These are phyloP conservation scores for Thalia dealbata DNA, from an alignment of 176 grass and related monocot species.

Conservation along the genomic window DNA sequence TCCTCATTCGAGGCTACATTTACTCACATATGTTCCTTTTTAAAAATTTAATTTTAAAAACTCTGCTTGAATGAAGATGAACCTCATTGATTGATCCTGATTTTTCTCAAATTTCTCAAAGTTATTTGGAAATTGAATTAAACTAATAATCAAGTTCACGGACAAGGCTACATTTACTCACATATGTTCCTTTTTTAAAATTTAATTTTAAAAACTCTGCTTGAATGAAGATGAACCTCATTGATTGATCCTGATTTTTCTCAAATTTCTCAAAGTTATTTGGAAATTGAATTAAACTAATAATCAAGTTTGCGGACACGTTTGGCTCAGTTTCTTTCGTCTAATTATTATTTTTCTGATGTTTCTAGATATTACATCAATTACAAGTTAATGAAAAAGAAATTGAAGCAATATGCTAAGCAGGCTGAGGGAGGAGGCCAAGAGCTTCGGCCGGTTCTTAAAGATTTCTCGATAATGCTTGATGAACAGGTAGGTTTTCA, in stretches of 20 bases:
- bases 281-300: neutral
- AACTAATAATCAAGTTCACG: too few species aligned
- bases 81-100: too few species aligned
- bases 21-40: neutral
- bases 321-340: neutral
- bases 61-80: neutral
- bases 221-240: neutral
- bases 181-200: neutral
- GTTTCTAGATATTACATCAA: constrained; percentile 69
- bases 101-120: neutral
- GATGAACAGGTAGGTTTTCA: constrained; percentile 87
- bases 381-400: constrained; percentile 99
- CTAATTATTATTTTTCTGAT: neutral
- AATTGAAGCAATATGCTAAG: constrained; percentile 79
- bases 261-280: neutral
- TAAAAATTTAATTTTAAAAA: neutral
- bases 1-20: neutral
- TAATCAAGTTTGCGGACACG: too few species aligned
- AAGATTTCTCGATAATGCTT: constrained; percentile 80
- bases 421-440: constrained; percentile 44
- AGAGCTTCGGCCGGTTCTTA: constrained; percentile 50
- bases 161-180: neutral
- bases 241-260: too few species aligned
- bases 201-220: neutral
- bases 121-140: neutral